These are phyloP conservation scores for Solanum pinnatisectum DNA, from an alignment of 257 asterid genomes.

Conservation along the genomic window DNA sequence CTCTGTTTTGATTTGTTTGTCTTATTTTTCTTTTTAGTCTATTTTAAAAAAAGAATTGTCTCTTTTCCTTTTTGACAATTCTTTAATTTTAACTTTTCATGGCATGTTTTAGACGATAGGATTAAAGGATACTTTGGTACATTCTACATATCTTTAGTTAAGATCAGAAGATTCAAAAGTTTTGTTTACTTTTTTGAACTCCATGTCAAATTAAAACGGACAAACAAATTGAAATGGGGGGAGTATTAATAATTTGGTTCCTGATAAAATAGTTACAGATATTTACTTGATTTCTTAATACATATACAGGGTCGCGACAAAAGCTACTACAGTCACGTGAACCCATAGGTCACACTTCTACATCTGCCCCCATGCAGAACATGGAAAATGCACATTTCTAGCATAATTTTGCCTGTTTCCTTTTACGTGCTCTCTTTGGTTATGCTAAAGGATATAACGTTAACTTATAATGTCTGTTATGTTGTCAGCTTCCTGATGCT, in stretches of 20 bases:
- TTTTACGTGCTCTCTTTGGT: not conserved
- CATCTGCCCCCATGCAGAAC: not conserved
- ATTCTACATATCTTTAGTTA: too few species aligned
- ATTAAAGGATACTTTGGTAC: too few species aligned
- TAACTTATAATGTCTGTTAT: not conserved
- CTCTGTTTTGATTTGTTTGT: too few species aligned
- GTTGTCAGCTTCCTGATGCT: slow-evolving; percentile 78
- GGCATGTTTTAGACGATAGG: too few species aligned
- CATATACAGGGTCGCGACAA: not conserved
- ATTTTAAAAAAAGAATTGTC: too few species aligned
- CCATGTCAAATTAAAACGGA: too few species aligned
- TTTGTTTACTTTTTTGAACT: too few species aligned
- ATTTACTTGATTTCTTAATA: not conserved
- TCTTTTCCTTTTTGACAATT: too few species aligned
- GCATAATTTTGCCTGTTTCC: not conserved
- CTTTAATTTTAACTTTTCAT: too few species aligned
- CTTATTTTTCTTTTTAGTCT: too few species aligned
- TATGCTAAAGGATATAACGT: not conserved
- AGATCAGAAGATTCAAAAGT: too few species aligned
- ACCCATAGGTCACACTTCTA: not conserved
- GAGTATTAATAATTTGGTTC: not conserved
- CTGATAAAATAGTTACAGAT: not conserved
- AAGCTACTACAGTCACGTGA: not conserved
- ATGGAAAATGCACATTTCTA: not conserved
- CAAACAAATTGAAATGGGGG: too few species aligned